These are phyloP conservation scores for Calonectria crousiana DNA, from an alignment of 2,329 filamentous ascomycete genomes.

Conservation along the genomic window DNA sequence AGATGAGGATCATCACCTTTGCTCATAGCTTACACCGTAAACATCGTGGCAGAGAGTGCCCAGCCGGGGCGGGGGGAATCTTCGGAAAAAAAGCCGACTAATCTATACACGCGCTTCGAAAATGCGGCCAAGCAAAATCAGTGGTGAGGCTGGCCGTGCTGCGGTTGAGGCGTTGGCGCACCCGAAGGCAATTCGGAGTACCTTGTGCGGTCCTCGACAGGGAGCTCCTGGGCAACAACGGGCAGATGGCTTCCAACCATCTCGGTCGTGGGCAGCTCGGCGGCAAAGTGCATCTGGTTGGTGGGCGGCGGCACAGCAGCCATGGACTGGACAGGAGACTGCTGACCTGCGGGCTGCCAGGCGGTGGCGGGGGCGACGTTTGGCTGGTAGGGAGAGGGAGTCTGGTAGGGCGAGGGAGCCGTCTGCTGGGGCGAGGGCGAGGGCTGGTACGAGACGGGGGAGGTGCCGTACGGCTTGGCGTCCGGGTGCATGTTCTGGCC, in stretches of 20 bases:
- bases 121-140: not conserved
- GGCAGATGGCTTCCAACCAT: not conserved
- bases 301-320: not conserved
- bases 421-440: slow-evolving; percentile 1
- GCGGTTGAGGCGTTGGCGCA: not conserved
- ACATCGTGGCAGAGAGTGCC: not conserved
- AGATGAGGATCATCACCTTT: not conserved
- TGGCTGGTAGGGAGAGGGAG: not conserved
- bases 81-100: not conserved
- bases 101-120: not conserved
- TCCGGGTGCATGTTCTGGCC: not conserved
- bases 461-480: not conserved
- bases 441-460: not conserved
- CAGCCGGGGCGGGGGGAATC: not conserved
- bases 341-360: not conserved
- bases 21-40: not conserved
- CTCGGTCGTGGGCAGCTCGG: not conserved
- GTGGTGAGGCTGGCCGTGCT: not conserved
- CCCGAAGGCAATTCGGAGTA: not conserved
- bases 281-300: not conserved
- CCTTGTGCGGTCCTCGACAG: not conserved
- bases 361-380: not conserved
- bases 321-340: not conserved
- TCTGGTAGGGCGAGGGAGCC: not conserved
- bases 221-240: not conserved